Percentiles rank a stretch among this genome's conserved stretches.
Evolutionary conservation across 768 basidiomycete genomes (phyloP).

Genomic region (Dendrothele bispora): DNA sequence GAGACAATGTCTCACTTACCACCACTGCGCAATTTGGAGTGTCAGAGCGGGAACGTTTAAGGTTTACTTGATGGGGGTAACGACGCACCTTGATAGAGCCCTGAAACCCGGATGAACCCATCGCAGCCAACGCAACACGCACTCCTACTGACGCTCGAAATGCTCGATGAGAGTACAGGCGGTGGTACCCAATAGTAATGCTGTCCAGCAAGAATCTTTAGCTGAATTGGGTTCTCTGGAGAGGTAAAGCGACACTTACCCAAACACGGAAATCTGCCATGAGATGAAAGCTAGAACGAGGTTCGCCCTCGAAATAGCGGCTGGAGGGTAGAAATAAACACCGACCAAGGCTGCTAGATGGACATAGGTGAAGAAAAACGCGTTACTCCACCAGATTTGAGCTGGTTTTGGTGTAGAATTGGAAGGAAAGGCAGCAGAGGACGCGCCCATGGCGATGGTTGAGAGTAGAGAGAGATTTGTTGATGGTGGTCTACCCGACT

Average conservation of each 20-base stretch:
- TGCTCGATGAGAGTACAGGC: constrained; percentile 75
- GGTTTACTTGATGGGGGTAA: no score
- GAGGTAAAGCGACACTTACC: constrained; percentile 38
- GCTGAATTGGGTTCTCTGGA: neutral
- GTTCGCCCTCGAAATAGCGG: constrained; percentile 41
- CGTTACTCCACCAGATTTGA: constrained; percentile 65
- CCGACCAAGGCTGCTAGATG: constrained; percentile 61
- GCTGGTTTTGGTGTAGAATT: constrained; percentile 15
- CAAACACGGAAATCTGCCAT: constrained; percentile 74
- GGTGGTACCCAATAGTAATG: constrained; percentile 76
- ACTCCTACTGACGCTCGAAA: constrained; percentile 60
- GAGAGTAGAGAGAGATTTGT: no score
- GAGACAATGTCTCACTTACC: constrained; percentile 33
- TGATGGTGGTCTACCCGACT: no score
- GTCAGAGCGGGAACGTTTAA: neutral
- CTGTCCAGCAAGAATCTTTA: constrained; percentile 30
- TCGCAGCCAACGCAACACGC: constrained; percentile 55
- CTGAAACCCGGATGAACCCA: constrained; percentile 76
- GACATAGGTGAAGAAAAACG: constrained; percentile 52
- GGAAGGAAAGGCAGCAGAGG: neutral
- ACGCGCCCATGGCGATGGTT: no score
- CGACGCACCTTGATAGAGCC: constrained; percentile 70
- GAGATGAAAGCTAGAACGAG: constrained; percentile 51
- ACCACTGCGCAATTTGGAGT: constrained; percentile 39
- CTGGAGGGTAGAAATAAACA: constrained; percentile 48